Base-by-base conservation (phyloP, 2,329 filamentous ascomycete species). In the Fusarium sp. region DNA sequence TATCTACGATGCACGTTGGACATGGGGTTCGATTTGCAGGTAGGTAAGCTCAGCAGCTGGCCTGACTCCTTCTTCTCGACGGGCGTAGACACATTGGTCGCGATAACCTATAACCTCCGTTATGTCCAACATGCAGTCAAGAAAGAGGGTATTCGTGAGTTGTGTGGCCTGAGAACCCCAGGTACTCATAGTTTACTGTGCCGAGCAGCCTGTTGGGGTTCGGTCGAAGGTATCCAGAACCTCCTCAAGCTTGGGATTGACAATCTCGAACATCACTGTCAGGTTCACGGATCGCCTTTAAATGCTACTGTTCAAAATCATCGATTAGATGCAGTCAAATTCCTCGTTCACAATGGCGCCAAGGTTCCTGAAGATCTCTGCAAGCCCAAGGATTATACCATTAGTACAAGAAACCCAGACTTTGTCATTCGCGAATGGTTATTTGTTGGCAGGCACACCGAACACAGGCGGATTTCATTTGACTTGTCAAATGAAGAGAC, bases 41-140 rank as follows among this genome's bases (percentile, higher is more conserved):
- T 27, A 20, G 20, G 0, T 15, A 27, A 26, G 9, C 32, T 52
- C 32, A 13, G 3, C 33, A 37, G 6, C 1, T 53, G 45, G 55
- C 13, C 55, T 33, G 3, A 9, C 3, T 2, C 3, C 3, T 58
- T 32, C 35, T 53, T 58, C 7, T 13, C 4, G 2, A 33, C 7
- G 0, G 9, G 33, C 20, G 14, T 27, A 37, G 14, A 6, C 14
- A 26, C 1, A 3, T 40, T 59, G 35, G 1, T 14, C 1, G 1
- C 4, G 1, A 15, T n/a, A 12, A 20, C 27, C 1, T 33, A 23
- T 1, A 59, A 3, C 11, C 17, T 60, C 0, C n/a, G 33, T 0
- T 60, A 38, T 8, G 12, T 10, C 7, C 26, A 30, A 17, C 20
- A 9, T 35, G 15, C 3, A 6, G n/a, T 57, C 17, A n/a, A 5